A percentile compares a stretch with the other conserved stretches of the same genome.
Conservation (phyloP, 1,139 yeast genomes). For the Groenewaldozyma sp. region DNA sequence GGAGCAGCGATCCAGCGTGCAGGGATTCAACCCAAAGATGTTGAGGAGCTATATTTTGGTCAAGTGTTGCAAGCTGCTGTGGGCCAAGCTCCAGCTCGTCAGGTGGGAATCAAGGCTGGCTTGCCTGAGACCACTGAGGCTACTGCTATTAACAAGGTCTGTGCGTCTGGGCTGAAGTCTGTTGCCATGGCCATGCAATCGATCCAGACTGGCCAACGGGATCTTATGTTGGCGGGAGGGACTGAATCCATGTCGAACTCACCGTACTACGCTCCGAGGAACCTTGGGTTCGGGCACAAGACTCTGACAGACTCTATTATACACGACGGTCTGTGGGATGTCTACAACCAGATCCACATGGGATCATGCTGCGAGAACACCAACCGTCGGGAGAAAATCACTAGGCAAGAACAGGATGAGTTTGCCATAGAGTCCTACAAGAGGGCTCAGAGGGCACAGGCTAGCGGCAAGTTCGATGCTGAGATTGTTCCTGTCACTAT, state of each 20-base stretch:
- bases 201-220: conserved; percentile 45
- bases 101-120: conserved; percentile 52
- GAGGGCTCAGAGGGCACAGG: conserved; percentile 41
- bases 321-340: conserved; percentile 51
- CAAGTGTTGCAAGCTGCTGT: conserved; percentile 50
- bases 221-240: conserved; percentile 51
- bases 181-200: conserved; percentile 48
- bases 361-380: conserved; percentile 58
- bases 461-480: conserved; percentile 39
- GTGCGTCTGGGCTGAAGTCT: conserved; percentile 54
- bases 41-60: conserved; percentile 49
- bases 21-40: conserved; percentile 39
- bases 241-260: conserved; percentile 57
- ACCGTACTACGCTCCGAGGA: conserved; percentile 37
- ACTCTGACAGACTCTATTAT: conserved; percentile 44
- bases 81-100: conserved; percentile 60
- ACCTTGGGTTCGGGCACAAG: conserved; percentile 44
- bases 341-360: conserved; percentile 47
- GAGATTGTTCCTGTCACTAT: conserved; percentile 49
- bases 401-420: conserved; percentile 50
- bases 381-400: conserved; percentile 41
- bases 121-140: conserved; percentile 46
- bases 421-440: conserved; percentile 45
- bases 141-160: conserved; percentile 51
- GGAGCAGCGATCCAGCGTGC: conserved; percentile 47